Base-by-base conservation (phyloP, 2,329 filamentous ascomycete genomes). In the Aspergillus jensenii region DNA sequence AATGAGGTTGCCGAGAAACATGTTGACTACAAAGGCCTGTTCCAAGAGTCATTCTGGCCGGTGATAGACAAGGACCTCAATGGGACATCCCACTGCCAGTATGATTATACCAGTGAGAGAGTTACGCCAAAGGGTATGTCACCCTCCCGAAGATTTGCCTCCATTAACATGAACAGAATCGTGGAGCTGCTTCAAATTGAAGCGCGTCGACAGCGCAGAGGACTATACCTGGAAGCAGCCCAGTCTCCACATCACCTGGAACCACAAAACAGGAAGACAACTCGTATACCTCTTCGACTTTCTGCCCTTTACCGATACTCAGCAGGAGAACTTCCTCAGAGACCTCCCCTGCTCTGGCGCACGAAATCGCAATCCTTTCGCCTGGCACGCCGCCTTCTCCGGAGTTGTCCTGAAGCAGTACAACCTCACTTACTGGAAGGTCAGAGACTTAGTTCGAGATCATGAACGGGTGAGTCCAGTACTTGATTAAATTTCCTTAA, bases 391-490 rank as follows among this genome's bases (percentile, higher is more conserved):
- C 9, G 25, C 64, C 3, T 62, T 74, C 19, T 48, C 67, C 1
- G 45, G 55, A 6, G 58, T 63, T 15, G 46, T 67, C 2, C 52
- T 65, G 11, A 44, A 58, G 4, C 51, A 66, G 4, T 72, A 72
- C 33, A 63, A 73, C 21, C 8, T 9, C 2, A 67, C 68, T 3
- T 53, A 73, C 12, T 74, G 71, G 71, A 48, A 44, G 0, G 19
- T 72, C 19, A 66, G 71, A 3, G 23, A 72, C 55, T n/a, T 66
- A 6, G 63, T 75, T n/a, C 59, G 72, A 14, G 19, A 19, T 0
- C 60, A 68, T n/a, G 72, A 75, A 54, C 66, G 68, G 67, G 71
- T 71, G 11, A 23, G 14, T 27, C 46, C 2, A 21, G n/a, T 15
- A 4, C 15, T 12, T 6, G 12, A 37, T 23, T n/a, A 4, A 6